Evolutionary conservation across 495 filamentous ascomycete species (phyloP).

Genomic region (Talaromyces thailandensis): DNA sequence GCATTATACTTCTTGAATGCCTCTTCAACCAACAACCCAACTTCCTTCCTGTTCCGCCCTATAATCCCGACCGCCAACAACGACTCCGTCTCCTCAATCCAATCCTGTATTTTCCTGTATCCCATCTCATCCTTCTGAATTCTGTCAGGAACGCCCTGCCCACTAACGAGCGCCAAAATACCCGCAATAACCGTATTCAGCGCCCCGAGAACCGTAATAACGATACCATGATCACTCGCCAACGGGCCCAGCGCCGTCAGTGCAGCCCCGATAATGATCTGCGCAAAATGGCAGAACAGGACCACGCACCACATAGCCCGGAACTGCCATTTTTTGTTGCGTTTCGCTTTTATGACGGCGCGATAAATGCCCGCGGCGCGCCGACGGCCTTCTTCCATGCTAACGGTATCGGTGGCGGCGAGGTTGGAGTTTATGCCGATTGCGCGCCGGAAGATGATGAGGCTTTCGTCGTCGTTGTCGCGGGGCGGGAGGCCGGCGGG

Average conservation of each 20-base stretch:
- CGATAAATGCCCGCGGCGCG: slow-evolving; percentile 1
- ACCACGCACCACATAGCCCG: background rate
- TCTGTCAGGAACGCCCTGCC: slow-evolving; percentile 40
- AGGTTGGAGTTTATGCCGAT: slow-evolving; percentile 5
- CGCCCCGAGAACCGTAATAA: slow-evolving; percentile 37
- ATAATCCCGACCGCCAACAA: slow-evolving; percentile 3
- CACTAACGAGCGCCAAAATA: slow-evolving; percentile 38
- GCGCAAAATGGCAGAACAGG: slow-evolving; percentile 15
- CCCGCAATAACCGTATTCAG: slow-evolving; percentile 40
- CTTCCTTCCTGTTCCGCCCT: slow-evolving; percentile 2
- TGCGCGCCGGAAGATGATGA: slow-evolving; percentile 6
- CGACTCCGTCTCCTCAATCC: slow-evolving; percentile 25
- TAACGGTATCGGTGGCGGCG: slow-evolving; percentile 3
- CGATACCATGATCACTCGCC: slow-evolving; percentile 22
- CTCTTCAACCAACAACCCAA: slow-evolving; percentile 5
- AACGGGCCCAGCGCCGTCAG: slow-evolving; percentile 36
- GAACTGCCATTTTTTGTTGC: background rate
- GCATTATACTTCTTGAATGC: slow-evolving; percentile 8
- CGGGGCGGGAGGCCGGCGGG: slow-evolving; percentile 4
- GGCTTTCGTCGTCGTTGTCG: slow-evolving; percentile 4
- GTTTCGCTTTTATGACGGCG: background rate
- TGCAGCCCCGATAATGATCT: slow-evolving; percentile 37
- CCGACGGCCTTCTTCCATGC: slow-evolving; percentile 4
- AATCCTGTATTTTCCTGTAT: slow-evolving; percentile 34
- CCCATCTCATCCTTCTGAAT: slow-evolving; percentile 36